Percentiles rank a stretch among this genome's conserved stretches.
phyloP scores from a whole-genome alignment of 192 early-diverging fungal species.

The Umbelopsis sp. region DNA sequence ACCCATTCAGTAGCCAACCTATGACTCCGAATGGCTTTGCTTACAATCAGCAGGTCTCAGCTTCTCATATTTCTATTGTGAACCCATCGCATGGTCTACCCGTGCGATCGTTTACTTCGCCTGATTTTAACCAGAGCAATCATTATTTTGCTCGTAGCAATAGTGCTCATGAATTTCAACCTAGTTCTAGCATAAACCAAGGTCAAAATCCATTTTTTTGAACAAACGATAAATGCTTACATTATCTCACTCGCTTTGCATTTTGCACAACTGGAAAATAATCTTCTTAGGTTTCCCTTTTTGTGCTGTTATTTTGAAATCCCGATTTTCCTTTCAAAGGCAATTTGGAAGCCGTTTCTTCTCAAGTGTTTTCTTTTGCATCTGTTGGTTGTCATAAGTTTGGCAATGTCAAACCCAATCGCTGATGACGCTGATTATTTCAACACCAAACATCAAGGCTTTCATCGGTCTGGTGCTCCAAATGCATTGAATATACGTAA shows the following conservation, averaged over 20 bases:
- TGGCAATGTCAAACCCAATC: slow-evolving; percentile 32
- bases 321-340: slow-evolving; percentile 8
- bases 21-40: not conserved
- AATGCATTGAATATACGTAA: not conserved
- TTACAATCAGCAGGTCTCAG: not conserved
- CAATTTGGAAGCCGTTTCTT: not conserved
- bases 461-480: slow-evolving; percentile 1
- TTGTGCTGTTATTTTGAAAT: not conserved
- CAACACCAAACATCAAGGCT: not conserved
- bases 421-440: slow-evolving; percentile 23
- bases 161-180: not conserved
- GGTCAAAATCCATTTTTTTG: slow-evolving; percentile 14
- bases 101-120: not conserved
- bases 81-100: not conserved
- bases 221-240: not conserved
- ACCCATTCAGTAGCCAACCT: slow-evolving; percentile 8
- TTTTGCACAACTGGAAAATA: not conserved
- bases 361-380: not conserved
- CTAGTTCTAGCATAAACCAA: not conserved
- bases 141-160: not conserved
- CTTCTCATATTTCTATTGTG: not conserved
- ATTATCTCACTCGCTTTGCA: not conserved
- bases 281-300: too few relatives aligned
- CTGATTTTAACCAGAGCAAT: not conserved
- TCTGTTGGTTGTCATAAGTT: not conserved